Base-by-base conservation (phyloP, 2,329 filamentous ascomycete species). In the Periconia sp. region DNA sequence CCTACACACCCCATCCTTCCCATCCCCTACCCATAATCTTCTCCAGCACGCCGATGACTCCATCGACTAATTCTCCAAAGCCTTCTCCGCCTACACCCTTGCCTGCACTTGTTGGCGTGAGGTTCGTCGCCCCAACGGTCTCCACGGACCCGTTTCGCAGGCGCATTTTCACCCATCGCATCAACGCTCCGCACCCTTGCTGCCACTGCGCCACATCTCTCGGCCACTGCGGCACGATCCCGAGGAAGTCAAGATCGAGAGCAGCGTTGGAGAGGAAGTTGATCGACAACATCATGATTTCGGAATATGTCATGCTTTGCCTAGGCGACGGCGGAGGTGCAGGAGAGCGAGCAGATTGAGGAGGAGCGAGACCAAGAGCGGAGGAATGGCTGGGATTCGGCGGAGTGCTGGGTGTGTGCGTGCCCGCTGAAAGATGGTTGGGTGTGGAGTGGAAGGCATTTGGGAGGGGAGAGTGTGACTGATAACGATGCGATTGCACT, bases 131-230 rank as follows among this genome's bases (percentile, higher is more conserved):
- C 10, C 49, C 38, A 13, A 51, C 32, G 12, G 41, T 49, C 2
- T 63, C 58, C 1, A 54, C 28, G 11, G 50, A 18, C 1, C 51
- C 50, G 26, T 53, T 57, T 12, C 57, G 58, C 1, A 69, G 40
- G 3, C 56, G 50, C 34, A 64, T 57, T 39, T 68, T 68, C 1
- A 61, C 55, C 65, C 65, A 70, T 5, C 61, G 57, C 10, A 68
- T 50, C 17, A 68, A 34, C 13, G 59, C 63, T 5, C 41, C 46
- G 19, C 61, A 65, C 26, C 66, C 65, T 4, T 53, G 52, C 35
- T 66, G 60, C 43, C 61, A 63, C 12, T 58, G 49, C 1, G 34
- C 30, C 5, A 63, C 26, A 19, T 65, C 53, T 3, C 43, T 36
- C n/a, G 54, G 54, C 47, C 50, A 53, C 7, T 57, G 54, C 1